Evolutionary conservation across 2,329 filamentous ascomycete genomes (phyloP).

Genomic region (Claviceps fusiformis): DNA sequence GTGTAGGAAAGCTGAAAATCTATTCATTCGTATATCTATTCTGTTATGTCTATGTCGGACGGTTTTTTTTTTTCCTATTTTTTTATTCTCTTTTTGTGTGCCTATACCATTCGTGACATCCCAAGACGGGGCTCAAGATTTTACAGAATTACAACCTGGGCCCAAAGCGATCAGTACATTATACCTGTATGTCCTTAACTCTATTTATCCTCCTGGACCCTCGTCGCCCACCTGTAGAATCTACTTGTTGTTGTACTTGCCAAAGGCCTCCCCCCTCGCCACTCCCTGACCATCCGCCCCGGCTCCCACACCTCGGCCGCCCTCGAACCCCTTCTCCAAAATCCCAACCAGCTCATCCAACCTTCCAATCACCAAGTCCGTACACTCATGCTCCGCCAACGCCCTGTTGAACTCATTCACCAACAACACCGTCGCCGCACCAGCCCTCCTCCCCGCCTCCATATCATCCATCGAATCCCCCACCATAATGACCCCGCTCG

Average conservation of each 20-base stretch:
- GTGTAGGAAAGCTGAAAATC: background rate
- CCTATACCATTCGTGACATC: no score
- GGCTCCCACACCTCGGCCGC: conserved; percentile 18
- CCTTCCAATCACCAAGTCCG: conserved; percentile 57
- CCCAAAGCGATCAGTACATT: no score
- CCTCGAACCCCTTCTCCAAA: conserved; percentile 61
- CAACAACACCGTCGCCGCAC: conserved; percentile 80
- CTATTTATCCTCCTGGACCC: no score
- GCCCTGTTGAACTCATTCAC: conserved; percentile 68
- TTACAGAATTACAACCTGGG: no score
- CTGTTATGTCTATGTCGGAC: no score
- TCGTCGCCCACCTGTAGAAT: no score
- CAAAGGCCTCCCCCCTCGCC: background rate
- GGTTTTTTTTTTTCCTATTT: no score
- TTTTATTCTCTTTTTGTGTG: no score
- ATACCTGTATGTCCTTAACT: no score
- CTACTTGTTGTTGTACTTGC: no score
- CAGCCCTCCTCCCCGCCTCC: conserved; percentile 69
- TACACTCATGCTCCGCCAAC: conserved; percentile 58
- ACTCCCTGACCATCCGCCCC: background rate
- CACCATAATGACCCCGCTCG: conserved; percentile 45
- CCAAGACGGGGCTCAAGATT: no score
- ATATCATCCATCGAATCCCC: conserved; percentile 88
- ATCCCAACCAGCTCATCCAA: conserved; percentile 66
- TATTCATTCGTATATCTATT: background rate